Evolutionary conservation across 805 yeast species (phyloP).

Genomic region (Cyberlindnera veronae): DNA sequence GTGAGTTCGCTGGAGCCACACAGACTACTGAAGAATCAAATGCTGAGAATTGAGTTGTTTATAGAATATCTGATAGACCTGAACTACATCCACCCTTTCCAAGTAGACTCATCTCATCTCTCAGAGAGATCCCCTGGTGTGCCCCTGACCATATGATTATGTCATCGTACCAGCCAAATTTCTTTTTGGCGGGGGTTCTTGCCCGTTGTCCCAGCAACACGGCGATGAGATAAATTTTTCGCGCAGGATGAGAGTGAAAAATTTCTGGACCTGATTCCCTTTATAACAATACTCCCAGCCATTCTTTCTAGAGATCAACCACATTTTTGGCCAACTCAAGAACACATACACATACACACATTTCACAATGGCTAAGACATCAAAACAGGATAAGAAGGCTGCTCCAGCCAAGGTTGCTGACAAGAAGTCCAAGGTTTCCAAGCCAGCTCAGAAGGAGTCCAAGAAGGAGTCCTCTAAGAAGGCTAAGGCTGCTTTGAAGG

Average conservation of each 20-base stretch:
- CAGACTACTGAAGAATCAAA: neutral
- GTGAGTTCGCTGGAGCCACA: constrained; percentile 3
- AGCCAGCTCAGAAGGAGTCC: constrained; percentile 24
- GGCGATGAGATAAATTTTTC: constrained; percentile 21
- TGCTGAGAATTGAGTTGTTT: neutral
- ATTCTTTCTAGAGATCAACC: neutral
- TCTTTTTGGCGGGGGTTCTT: constrained; percentile 3
- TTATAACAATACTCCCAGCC: too few relatives aligned
- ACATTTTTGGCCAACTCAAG: neutral
- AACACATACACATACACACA: neutral
- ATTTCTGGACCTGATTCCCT: constrained; percentile 9
- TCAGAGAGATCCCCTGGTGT: neutral
- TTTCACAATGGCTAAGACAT: constrained; percentile 24
- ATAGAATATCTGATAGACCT: too few relatives aligned
- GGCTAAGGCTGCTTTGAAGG: constrained; percentile 27
- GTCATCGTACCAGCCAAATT: neutral
- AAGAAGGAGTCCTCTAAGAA: constrained; percentile 30
- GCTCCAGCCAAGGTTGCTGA: constrained; percentile 15
- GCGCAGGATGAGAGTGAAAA: constrained; percentile 12
- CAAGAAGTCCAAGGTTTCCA: constrained; percentile 24
- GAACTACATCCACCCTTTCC: neutral
- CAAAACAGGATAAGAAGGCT: constrained; percentile 21
- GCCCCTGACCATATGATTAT: constrained; percentile 1
- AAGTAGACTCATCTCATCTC: neutral
- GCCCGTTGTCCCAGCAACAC: constrained; percentile 15